A percentile compares a stretch with the other conserved stretches of the same genome.
Evolutionary conservation across 2,329 filamentous ascomycete genomes (phyloP).

Genomic region (Phialophora verrucosa): DNA sequence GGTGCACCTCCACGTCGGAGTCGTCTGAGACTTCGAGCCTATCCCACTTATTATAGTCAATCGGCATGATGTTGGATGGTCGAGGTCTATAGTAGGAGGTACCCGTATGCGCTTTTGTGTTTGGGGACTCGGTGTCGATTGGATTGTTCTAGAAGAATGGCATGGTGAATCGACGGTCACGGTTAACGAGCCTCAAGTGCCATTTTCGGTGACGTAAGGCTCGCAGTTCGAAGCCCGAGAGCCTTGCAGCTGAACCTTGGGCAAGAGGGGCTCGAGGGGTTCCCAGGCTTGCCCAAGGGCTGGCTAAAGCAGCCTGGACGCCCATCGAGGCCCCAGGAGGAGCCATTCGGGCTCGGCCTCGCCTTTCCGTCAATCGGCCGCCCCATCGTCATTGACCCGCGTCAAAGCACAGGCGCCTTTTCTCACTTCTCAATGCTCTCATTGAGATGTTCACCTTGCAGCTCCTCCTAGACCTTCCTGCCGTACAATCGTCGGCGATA

Average conservation of each 20-base stretch:
- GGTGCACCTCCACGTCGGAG: conserved; percentile 96
- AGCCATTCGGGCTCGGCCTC: conserved; percentile 20
- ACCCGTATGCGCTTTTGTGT: neutral
- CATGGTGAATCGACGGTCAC: neutral
- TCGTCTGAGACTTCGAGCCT: conserved; percentile 96
- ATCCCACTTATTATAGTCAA: conserved; percentile 72
- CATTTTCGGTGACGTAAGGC: neutral
- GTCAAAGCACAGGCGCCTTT: conserved; percentile 21
- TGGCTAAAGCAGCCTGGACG: neutral
- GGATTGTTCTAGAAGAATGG: conserved; percentile 26
- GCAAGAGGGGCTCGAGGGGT: conserved; percentile 9
- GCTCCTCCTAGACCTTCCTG: neutral
- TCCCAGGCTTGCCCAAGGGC: neutral
- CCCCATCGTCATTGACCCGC: conserved; percentile 23
- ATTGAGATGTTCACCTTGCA: neutral
- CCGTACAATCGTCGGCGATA: conserved; percentile 19
- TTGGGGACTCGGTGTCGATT: neutral
- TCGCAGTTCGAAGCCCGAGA: neutral
- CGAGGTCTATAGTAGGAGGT: neutral
- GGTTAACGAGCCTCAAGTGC: neutral
- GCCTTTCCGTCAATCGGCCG: conserved; percentile 18
- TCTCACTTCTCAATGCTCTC: conserved; percentile 12
- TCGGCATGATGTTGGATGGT: conserved; percentile 52
- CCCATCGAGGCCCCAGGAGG: neutral
- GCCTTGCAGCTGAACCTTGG: neutral